Percentiles rank a stretch among this genome's conserved stretches.
Conservation (phyloP, 2,329 filamentous ascomycete genomes). For the Talaromyces funiculosus region DNA sequence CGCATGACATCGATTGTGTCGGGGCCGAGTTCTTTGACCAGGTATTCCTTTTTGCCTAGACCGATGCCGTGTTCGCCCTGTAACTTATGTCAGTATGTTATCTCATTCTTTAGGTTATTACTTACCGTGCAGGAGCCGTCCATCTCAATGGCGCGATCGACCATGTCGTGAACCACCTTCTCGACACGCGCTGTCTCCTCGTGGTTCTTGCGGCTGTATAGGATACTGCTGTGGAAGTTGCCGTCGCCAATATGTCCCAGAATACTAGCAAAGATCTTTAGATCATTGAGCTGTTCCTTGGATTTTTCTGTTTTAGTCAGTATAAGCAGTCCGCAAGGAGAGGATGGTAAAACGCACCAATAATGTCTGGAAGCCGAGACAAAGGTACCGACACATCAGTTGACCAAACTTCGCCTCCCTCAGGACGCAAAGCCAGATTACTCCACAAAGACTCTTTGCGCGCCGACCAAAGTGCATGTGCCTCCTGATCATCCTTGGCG, state of each 20-base stretch:
- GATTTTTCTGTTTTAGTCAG: slow-evolving; percentile 58
- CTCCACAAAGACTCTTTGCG: slow-evolving; percentile 58
- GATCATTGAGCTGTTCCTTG: slow-evolving; percentile 80
- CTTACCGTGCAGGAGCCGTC: slow-evolving; percentile 75
- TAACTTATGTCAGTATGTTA: background rate
- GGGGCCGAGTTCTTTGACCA: slow-evolving; percentile 71
- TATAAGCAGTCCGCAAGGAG: slow-evolving; percentile 2
- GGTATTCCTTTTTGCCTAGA: slow-evolving; percentile 75
- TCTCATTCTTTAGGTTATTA: too few species aligned
- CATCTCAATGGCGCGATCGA: slow-evolving; percentile 84
- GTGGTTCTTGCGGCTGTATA: slow-evolving; percentile 68
- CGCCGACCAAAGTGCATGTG: slow-evolving; percentile 55
- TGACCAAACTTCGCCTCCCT: slow-evolving; percentile 55
- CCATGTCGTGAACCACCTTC: slow-evolving; percentile 81
- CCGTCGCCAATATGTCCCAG: slow-evolving; percentile 89
- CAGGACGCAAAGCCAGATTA: slow-evolving; percentile 52
- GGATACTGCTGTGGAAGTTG: slow-evolving; percentile 90
- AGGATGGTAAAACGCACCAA: slow-evolving; percentile 33
- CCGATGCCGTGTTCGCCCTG: slow-evolving; percentile 76
- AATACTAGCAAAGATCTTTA: slow-evolving; percentile 81
- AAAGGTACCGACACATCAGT: slow-evolving; percentile 58
- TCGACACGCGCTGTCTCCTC: slow-evolving; percentile 71
- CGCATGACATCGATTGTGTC: slow-evolving; percentile 82
- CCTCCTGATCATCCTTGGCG: slow-evolving; percentile 49
- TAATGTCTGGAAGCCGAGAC: slow-evolving; percentile 58